These are phyloP conservation scores for Phylloporus sp. DNA, from an alignment of 768 basidiomycete genomes.

Conservation along the genomic window DNA sequence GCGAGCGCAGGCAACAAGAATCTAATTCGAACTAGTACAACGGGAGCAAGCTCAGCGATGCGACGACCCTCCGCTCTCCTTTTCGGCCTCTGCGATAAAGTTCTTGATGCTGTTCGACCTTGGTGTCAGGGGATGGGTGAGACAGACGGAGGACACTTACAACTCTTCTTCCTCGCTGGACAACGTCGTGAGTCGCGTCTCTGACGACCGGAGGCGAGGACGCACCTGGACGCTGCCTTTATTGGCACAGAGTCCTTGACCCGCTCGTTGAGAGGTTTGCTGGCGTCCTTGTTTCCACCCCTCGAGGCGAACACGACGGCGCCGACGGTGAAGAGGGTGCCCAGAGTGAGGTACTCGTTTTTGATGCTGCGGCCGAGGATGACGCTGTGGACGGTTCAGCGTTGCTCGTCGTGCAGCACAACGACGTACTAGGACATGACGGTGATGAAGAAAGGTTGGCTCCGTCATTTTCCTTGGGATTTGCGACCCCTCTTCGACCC, in stretches of 20 bases:
- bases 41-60: conserved; percentile 23
- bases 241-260: conserved; percentile 63
- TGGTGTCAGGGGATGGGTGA: conserved; percentile 34
- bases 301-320: conserved; percentile 48
- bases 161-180: conserved; percentile 79
- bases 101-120: conserved; percentile 69
- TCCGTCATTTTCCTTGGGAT: too few relatives aligned
- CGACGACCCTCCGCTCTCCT: conserved; percentile 48
- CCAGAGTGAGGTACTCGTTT: conserved; percentile 75
- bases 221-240: conserved; percentile 65
- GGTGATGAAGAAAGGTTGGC: conserved; percentile 9
- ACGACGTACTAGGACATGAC: conserved; percentile 41
- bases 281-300: conserved; percentile 49
- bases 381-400: conserved; percentile 39
- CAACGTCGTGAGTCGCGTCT: conserved; percentile 9
- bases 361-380: conserved; percentile 77
- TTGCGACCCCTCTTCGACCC: conserved; percentile 23
- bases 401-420: background rate
- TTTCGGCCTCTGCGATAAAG: conserved; percentile 80
- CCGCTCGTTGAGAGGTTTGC: conserved; percentile 44
- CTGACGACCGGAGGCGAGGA: conserved; percentile 9
- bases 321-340: conserved; percentile 56
- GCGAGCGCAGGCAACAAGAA: background rate
- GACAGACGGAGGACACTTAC: conserved; percentile 44
- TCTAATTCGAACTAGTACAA: conserved; percentile 3